phyloP scores from a whole-genome alignment of 495 filamentous ascomycete genomes.

The Neurospora intermedia region DNA sequence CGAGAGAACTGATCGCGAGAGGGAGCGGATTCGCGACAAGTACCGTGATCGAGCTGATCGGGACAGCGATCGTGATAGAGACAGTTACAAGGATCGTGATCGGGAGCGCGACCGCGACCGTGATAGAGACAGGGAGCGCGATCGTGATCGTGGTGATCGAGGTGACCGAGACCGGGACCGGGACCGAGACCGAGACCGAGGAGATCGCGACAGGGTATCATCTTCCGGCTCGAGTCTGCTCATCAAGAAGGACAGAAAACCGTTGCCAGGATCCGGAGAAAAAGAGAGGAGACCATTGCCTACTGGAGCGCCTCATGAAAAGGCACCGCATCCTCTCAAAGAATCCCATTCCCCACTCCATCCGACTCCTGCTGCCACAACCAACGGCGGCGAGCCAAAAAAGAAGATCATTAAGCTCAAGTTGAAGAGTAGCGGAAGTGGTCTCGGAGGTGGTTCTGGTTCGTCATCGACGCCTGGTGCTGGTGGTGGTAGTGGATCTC shows the following conservation, averaged over 20 bases:
- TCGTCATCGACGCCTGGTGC: not conserved
- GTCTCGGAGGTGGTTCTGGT: not conserved
- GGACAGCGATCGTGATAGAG: not conserved
- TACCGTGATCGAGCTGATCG: not conserved
- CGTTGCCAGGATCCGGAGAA: not conserved
- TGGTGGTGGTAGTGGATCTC: not conserved
- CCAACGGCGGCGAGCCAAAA: not conserved
- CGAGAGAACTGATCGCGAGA: not conserved
- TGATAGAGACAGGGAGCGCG: not conserved
- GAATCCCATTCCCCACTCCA: not conserved
- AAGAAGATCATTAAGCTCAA: constrained; percentile 30
- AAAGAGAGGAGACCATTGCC: constrained; percentile 2
- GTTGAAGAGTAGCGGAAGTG: constrained; percentile 13
- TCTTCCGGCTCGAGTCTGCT: not conserved
- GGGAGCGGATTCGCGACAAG: not conserved
- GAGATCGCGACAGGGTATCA: too few relatives aligned
- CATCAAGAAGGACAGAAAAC: not conserved
- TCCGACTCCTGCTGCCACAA: not conserved
- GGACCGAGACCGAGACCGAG: not conserved
- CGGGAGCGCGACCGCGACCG: not conserved
- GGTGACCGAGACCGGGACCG: not conserved
- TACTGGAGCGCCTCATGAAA: not conserved
- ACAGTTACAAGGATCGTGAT: not conserved
- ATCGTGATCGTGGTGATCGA: not conserved
- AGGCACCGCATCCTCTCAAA: not conserved